phyloP scores from a whole-genome alignment of 2,329 filamentous ascomycete species.

The Penicillium sp. region DNA sequence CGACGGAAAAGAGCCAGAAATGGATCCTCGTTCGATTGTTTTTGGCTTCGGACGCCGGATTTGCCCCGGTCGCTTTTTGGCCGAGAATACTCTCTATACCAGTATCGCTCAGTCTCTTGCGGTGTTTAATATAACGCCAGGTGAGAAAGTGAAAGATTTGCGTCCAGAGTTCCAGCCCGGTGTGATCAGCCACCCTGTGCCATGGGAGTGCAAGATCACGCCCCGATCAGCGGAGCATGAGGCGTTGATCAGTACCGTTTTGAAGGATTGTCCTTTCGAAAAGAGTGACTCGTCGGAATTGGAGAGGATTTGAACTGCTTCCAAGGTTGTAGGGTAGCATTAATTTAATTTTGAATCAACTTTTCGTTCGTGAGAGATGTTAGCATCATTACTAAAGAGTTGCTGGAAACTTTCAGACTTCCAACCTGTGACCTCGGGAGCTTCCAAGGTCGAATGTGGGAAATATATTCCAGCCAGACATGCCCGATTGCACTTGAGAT shows the following conservation, averaged over 20 bases:
- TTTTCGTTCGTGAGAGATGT: too few species aligned
- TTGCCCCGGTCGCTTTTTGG: constrained; percentile 42
- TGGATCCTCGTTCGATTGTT: constrained; percentile 28
- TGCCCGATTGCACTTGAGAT: too few species aligned
- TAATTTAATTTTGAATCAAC: too few species aligned
- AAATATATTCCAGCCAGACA: too few species aligned
- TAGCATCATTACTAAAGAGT: too few species aligned
- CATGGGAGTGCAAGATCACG: constrained; percentile 8
- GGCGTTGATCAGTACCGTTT: constrained; percentile 2
- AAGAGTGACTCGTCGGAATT: constrained; percentile 1
- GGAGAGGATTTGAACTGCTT: too few species aligned
- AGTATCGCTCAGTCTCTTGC: constrained; percentile 44
- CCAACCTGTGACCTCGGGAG: too few species aligned
- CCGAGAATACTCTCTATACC: constrained; percentile 40
- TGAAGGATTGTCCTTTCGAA: constrained; percentile 4
- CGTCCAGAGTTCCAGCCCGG: constrained; percentile 34
- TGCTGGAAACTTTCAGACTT: too few species aligned
- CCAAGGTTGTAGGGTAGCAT: too few species aligned
- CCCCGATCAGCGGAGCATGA: constrained; percentile 1
- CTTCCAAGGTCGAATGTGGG: too few species aligned
- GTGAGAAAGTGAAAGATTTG: constrained; percentile 35
- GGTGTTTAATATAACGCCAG: constrained; percentile 39
- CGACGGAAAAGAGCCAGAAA: constrained; percentile 30
- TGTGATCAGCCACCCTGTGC: constrained; percentile 28
- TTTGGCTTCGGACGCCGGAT: constrained; percentile 41